These are phyloP conservation scores for Rhododendron simsii DNA, from an alignment of 148 eudicot genomes.

Conservation along the genomic window DNA sequence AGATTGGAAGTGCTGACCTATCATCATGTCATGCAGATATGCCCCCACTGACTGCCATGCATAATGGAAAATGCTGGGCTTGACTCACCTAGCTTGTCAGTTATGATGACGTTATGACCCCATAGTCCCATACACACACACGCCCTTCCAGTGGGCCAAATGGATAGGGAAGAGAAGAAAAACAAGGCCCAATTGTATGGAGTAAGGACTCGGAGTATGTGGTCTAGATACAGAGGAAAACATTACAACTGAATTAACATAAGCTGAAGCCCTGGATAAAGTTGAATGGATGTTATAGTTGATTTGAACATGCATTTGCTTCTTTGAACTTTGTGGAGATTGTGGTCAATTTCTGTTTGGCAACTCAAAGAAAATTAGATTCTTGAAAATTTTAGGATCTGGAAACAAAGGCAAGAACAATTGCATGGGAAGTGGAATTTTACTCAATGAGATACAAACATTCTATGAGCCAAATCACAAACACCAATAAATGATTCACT, in stretches of 20 bases:
- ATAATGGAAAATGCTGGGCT: neutral
- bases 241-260: neutral
- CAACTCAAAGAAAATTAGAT: constrained; percentile 4
- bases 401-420: neutral
- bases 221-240: neutral
- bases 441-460: neutral
- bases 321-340: neutral
- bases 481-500: neutral
- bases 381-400: neutral
- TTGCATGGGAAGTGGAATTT: neutral
- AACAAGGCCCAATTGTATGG: neutral
- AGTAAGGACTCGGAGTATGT: neutral
- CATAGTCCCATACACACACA: neutral
- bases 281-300: neutral
- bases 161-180: neutral
- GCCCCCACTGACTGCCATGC: neutral
- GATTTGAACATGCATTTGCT: neutral
- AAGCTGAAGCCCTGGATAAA: neutral
- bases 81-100: neutral
- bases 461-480: neutral
- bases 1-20: neutral
- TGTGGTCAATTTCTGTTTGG: neutral
- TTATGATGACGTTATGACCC: neutral
- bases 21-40: neutral
- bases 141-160: neutral